Evolutionary conservation across 2,329 filamentous ascomycete species (phyloP), one percentile per base, ranked within the genome.

Genomic region (Mycosphaerella sp.): DNA sequence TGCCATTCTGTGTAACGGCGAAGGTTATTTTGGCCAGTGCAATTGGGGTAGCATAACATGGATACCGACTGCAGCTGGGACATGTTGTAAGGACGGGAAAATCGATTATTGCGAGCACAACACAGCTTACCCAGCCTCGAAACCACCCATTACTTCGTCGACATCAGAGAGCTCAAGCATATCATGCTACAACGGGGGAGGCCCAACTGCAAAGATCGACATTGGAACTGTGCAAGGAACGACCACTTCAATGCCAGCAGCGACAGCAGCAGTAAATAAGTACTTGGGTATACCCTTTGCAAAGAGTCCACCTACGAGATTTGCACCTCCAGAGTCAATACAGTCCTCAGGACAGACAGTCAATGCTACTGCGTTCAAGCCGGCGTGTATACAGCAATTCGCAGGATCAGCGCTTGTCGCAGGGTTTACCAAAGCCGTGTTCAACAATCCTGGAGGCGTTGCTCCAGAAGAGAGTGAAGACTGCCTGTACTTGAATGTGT

Each of bases 21-120:
- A 64, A 2, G 57, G 51, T 6, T 62, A 71, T 41, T 74, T 70
- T 45, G 72, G 70, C 16, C 60, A 74, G 40, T 74, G 72, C 67
- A 69, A 73, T 58, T 64, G 67, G 51, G 71, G 71, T 49, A 53
- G 59, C 2, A 66, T 73, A 1, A 49, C 68, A 27, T 73, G 63
- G 59, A 66, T 70, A 59, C 57, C 58, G 8, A 70, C 73, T 9
- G 71, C 72, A 2, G 61, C 67, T 9, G 73, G 73, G 27, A 74
- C 71, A 3, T 65, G 64, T 1, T 75, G 73, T 59, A 27, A 52
- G 16, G 40, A 55, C 18, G 58, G 58, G 2, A 47, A 48, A 51
- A 56, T 61, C 10, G 52, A 41, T 21, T 41, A 41, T 17, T 41
- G 39, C 39, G 18, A 18, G 39, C n/a, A 39, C 12, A 14, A 12